These are phyloP conservation scores for Lippia alba DNA, from an alignment of 305 asterid species.

Conservation along the genomic window DNA sequence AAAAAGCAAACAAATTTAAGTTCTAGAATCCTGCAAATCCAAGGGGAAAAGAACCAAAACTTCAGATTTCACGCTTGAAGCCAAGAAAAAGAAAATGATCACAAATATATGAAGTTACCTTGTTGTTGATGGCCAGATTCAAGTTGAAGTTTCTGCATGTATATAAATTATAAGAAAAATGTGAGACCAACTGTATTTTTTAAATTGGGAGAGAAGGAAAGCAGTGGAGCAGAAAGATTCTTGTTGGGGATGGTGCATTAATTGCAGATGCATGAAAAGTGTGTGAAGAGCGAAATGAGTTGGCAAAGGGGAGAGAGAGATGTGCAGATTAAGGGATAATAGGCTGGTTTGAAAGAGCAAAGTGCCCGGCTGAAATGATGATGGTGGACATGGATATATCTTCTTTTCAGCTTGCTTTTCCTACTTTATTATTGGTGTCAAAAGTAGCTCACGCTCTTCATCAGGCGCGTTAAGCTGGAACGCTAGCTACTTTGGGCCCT, in stretches of 20 bases:
- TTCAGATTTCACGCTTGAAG: conserved; percentile 20
- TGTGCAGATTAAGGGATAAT: conserved; percentile 12
- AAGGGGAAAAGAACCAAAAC: conserved; percentile 33
- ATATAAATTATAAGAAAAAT: conserved; percentile 10
- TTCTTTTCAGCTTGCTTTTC: conserved; percentile 34
- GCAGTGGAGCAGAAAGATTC: conserved; percentile 41
- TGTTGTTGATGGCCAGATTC: conserved; percentile 27
- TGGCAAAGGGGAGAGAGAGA: conserved; percentile 16
- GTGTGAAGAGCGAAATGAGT: conserved; percentile 35
- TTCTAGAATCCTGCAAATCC: conserved; percentile 23
- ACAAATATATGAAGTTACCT: conserved; percentile 34
- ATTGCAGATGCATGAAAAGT: conserved; percentile 57
- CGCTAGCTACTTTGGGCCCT: too few species aligned
- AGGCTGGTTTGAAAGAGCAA: conserved; percentile 34
- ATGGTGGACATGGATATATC: conserved; percentile 42
- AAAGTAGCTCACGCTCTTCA: conserved; percentile 35
- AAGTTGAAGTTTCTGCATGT: conserved; percentile 21
- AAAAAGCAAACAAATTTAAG: conserved; percentile 22
- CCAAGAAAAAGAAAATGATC: conserved; percentile 20
- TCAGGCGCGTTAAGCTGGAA: conserved; percentile 36
- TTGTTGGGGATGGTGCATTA: conserved; percentile 48
- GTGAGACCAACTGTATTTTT: conserved; percentile 32
- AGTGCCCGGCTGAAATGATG: conserved; percentile 49
- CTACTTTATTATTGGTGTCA: conserved; percentile 24
- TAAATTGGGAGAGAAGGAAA: conserved; percentile 32